Evolutionary conservation across 352 stramenopile genomes (phyloP).

Genomic region (Globisporangium viniferum): DNA sequence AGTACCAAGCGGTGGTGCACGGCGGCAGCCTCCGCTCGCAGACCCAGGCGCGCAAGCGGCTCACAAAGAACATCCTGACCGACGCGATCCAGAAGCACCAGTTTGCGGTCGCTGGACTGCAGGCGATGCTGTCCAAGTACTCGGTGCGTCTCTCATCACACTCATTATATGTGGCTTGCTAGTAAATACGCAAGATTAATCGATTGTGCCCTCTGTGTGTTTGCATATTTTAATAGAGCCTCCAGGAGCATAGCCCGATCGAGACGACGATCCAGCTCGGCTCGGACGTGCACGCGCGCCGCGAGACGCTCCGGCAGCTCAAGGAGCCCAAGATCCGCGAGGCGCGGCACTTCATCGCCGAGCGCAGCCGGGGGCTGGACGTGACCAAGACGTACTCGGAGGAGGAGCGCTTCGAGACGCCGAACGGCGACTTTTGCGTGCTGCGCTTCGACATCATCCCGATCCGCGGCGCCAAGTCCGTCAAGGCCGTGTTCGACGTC

Average conservation of each 20-base stretch:
- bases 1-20: constrained; percentile 14
- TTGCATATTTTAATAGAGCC: constrained; percentile 20
- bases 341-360: constrained; percentile 31
- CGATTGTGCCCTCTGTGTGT: background rate
- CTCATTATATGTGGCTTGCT: background rate
- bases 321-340: constrained; percentile 27
- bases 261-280: constrained; percentile 47
- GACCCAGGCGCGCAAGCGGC: constrained; percentile 13
- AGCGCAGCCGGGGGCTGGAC: constrained; percentile 39
- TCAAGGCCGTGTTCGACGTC: constrained; percentile 45
- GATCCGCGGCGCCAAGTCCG: constrained; percentile 28
- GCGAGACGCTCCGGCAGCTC: constrained; percentile 26
- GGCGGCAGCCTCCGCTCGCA: constrained; percentile 2
- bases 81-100: constrained; percentile 15
- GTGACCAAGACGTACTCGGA: constrained; percentile 32
- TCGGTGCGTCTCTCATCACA: constrained; percentile 3
- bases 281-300: constrained; percentile 25
- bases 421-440: constrained; percentile 37
- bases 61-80: constrained; percentile 8
- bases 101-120: constrained; percentile 11
- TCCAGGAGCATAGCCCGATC: constrained; percentile 30
- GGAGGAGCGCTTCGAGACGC: constrained; percentile 41
- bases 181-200: too few species aligned
- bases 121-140: constrained; percentile 20
- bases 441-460: constrained; percentile 49